A percentile compares a stretch with the other conserved stretches of the same genome.
Evolutionary conservation across 179 eudicot species (phyloP).

Genomic region (Silene vulgaris): DNA sequence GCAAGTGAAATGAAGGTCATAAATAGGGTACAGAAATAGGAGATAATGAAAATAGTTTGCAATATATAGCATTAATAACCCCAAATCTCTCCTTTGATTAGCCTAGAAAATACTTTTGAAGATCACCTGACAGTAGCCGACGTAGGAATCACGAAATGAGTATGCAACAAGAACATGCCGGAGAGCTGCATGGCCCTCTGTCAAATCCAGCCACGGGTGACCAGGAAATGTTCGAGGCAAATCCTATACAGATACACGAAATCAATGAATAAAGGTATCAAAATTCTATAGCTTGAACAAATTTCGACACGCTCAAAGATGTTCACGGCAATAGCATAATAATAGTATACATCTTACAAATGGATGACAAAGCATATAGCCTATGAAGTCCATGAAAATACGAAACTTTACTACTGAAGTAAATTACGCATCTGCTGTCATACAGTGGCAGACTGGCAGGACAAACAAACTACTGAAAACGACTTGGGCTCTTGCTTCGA

Average conservation of each 20-base stretch:
- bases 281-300: not conserved
- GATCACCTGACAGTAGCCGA: conserved; percentile 52
- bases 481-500: not conserved
- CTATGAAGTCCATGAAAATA: not conserved
- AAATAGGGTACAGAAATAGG: not conserved
- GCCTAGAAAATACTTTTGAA: no score
- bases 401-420: no score
- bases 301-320: not conserved
- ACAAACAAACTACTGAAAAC: not conserved
- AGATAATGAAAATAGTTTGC: not conserved
- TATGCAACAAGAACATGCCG: conserved; percentile 93
- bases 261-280: conserved; percentile 10
- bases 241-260: conserved; percentile 48
- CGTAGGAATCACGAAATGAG: conserved; percentile 94
- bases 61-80: not conserved
- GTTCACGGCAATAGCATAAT: not conserved
- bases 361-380: not conserved
- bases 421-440: no score
- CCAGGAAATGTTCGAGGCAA: conserved; percentile 96
- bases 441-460: no score
- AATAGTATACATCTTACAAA: no score
- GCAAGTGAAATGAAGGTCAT: not conserved
- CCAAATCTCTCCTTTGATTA: no score
- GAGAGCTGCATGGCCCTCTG: conserved; percentile 86
- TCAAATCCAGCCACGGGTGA: conserved; percentile 90